Conservation (phyloP, 768 basidiomycete genomes). For the button mushroom (Agaricus bisporus) region DNA sequence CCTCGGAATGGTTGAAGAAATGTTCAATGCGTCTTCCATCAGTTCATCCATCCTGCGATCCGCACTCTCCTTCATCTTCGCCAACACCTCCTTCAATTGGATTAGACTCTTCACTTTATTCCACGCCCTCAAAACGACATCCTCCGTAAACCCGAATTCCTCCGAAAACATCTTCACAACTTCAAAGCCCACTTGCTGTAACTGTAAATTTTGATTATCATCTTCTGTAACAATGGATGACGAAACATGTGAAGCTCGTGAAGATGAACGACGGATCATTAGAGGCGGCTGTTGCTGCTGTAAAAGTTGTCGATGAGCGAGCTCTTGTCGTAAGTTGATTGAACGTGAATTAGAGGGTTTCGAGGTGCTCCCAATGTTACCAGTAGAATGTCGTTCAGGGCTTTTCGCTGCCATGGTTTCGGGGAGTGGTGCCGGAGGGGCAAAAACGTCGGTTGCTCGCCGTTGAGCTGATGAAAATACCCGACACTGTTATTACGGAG, state of each 20-base stretch:
- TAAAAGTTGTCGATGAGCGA: conserved; percentile 4
- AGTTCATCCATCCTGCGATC: conserved; percentile 16
- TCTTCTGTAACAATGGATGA: conserved; percentile 2
- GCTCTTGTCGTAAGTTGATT: conserved; percentile 4
- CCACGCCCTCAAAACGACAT: conserved; percentile 35
- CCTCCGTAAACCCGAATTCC: conserved; percentile 37
- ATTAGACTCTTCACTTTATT: conserved; percentile 25
- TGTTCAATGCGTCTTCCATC: neutral
- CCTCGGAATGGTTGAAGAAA: neutral
- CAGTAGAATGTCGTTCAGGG: conserved; percentile 1
- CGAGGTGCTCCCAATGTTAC: neutral
- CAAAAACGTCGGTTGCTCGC: conserved; percentile 2
- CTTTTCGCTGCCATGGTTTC: neutral
- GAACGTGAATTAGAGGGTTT: neutral
- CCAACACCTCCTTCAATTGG: conserved; percentile 31
- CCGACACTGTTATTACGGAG: neutral
- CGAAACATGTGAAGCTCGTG: neutral
- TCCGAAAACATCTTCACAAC: conserved; percentile 33
- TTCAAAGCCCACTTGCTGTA: conserved; percentile 17
- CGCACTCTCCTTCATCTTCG: conserved; percentile 30
- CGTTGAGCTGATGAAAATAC: neutral
- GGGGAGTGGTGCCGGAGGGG: neutral
- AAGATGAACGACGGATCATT: conserved; percentile 1
- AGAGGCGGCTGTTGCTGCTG: neutral
- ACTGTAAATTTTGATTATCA: conserved; percentile 2